phyloP scores from a whole-genome alignment of 2,329 filamentous ascomycete genomes.

The Ambrosiella cleistominuta region DNA sequence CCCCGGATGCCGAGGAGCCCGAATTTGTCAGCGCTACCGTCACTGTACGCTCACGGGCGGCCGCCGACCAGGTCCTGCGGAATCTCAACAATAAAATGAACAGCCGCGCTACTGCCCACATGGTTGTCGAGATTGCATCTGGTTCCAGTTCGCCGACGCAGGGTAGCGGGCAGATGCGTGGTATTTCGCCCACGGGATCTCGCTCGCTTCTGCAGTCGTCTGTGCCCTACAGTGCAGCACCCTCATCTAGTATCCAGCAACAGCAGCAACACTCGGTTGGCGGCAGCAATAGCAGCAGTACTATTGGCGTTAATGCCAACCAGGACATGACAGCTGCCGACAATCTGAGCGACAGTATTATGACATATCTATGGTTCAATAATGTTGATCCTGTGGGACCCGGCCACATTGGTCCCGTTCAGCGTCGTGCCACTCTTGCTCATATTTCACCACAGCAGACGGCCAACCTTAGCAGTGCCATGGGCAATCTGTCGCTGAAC shows the following conservation, averaged over 20 bases:
- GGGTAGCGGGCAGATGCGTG: conserved; percentile 5
- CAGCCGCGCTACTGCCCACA: conserved; percentile 6
- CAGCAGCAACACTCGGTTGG: conserved; percentile 42
- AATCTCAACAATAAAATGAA: conserved; percentile 12
- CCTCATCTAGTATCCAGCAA: conserved; percentile 23
- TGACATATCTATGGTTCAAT: conserved; percentile 18
- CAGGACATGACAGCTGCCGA: conserved; percentile 34
- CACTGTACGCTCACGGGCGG: conserved; percentile 8
- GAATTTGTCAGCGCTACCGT: conserved; percentile 7
- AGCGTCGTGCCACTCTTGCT: conserved; percentile 11
- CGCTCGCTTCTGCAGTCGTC: conserved; percentile 2
- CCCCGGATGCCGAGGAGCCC: conserved; percentile 2
- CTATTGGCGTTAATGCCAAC: conserved; percentile 46
- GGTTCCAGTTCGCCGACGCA: conserved; percentile 11
- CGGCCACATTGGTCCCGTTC: conserved; percentile 29
- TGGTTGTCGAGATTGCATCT: conserved; percentile 9
- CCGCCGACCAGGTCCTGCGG: conserved; percentile 8
- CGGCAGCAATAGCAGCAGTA: conserved; percentile 54
- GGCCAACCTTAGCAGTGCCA: not conserved
- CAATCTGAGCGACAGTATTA: conserved; percentile 1
- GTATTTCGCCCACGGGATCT: conserved; percentile 4
- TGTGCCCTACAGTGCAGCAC: conserved; percentile 8
- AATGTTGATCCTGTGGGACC: conserved; percentile 14
- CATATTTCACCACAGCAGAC: conserved; percentile 4
- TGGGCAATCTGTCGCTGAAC: conserved; percentile 20